Evolutionary conservation across 1,139 yeast species (phyloP), one percentile per base, ranked within the genome.

Genomic region (Kluyveromyces marxianus): DNA sequence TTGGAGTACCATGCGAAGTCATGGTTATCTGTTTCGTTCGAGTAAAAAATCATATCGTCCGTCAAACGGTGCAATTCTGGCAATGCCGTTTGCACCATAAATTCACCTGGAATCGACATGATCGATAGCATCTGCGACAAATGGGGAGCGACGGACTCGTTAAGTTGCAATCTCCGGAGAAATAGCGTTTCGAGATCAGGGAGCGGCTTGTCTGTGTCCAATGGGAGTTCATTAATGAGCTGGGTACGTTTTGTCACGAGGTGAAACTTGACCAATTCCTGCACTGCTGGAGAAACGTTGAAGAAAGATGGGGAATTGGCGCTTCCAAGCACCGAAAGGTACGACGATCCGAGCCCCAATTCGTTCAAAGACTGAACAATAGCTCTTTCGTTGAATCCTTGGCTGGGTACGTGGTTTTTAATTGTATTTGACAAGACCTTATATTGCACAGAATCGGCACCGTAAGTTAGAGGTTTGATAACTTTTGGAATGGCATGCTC

Each of bases 1-100:
- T 89, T 86, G n/a, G 95, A 71, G 63, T 92, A 92, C 98, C 98
- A 92, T 2, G 87, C 83, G 63, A 86, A 82, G 63, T 88, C 96
- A 50, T 83, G 77, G n/a, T 94, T 79, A 45, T 72, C 67, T 35
- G 55, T 52, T 60, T 90, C 97, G 3, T 90, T 94, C 0, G 95
- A 80, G 55, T 79, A 79, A 64, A 69, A 88, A 44, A 88, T 78
- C 52, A 92, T 73, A 60, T 92, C 97, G 64, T 92, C 97, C 21
- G 89, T 75, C 46, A 90, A 72, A 45, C 76, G 74, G 57, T 82
- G 85, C 50, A 92, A 74, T 59, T 88, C 95, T 33, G 75, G 76
- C 41, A 84, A 47, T 3, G 65, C 61, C 25, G 60, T 44, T 28
- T 62, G 55, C 28, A 59, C 47, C 42, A 59, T 32, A 51, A 65